Evolutionary conservation across 2,329 filamentous ascomycete genomes (phyloP).

Genomic region (Emergomyces africanus): DNA sequence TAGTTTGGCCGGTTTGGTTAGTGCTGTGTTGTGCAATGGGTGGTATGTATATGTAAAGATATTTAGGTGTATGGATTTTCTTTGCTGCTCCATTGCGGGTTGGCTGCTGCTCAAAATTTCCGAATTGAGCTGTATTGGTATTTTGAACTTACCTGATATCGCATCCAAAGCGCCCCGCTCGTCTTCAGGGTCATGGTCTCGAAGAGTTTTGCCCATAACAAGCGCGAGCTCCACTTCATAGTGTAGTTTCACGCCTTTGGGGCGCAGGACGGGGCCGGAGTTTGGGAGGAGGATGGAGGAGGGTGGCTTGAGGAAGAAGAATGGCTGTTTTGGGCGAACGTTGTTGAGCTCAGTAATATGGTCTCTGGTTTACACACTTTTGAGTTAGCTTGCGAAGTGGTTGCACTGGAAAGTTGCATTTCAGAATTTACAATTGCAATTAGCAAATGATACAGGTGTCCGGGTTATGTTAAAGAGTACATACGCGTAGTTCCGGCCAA

Average conservation of each 20-base stretch:
- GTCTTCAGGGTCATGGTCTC: conserved; percentile 63
- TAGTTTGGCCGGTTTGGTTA: conserved; percentile 6
- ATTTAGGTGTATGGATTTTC: not conserved
- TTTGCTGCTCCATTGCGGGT: not conserved
- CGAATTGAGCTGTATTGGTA: not conserved
- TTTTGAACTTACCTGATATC: conserved; percentile 60
- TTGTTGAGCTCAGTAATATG: conserved; percentile 90
- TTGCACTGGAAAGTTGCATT: not conserved
- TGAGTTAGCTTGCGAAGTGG: not conserved
- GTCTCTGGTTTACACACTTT: conserved; percentile 46
- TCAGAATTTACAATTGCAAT: not conserved
- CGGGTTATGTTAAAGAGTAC: conserved; percentile 19
- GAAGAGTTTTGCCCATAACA: conserved; percentile 69
- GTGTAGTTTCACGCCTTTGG: conserved; percentile 72
- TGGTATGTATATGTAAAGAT: too few species aligned
- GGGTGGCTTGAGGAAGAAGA: conserved; percentile 96
- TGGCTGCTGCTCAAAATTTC: not conserved
- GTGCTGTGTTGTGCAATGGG: not conserved
- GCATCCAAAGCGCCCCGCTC: conserved; percentile 64
- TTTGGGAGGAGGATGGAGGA: conserved; percentile 56
- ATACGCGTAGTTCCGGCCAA: conserved; percentile 92
- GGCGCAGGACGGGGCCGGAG: conserved; percentile 69
- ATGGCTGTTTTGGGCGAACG: conserved; percentile 78
- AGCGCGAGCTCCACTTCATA: conserved; percentile 92
- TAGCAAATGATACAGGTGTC: not conserved